phyloP scores from a whole-genome alignment of 257 asterid species.

The Forsythia viridissima region DNA sequence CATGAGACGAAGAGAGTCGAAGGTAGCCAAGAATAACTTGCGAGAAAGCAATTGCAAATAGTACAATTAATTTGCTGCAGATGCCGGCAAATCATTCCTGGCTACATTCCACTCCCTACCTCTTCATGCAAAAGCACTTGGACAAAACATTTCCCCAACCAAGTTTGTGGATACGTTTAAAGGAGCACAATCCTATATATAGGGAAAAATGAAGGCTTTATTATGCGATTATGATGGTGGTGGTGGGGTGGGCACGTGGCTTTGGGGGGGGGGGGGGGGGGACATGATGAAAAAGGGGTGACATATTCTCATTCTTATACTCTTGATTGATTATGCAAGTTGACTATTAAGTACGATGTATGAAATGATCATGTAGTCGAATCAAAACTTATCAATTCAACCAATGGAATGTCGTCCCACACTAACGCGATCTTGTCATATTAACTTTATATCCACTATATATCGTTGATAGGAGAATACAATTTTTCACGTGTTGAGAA shows the following conservation, averaged over 20 bases:
- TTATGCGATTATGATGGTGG: not conserved
- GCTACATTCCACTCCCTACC: slow-evolving; percentile 19
- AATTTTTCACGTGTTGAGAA: not conserved
- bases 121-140: slow-evolving; percentile 20
- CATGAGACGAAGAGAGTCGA: not conserved
- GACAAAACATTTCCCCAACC: not conserved
- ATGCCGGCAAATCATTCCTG: slow-evolving; percentile 32
- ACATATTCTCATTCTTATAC: slow-evolving; percentile 3
- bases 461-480: not conserved
- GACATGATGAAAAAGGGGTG: not conserved
- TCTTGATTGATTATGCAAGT: not conserved
- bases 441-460: not conserved
- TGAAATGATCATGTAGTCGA: not conserved
- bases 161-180: not conserved
- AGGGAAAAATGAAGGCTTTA: not conserved
- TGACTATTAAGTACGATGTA: too few species aligned
- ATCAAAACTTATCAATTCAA: not conserved
- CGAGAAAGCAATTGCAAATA: not conserved
- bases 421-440: not conserved
- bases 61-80: too few species aligned
- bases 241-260: not conserved
- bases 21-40: not conserved
- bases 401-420: not conserved
- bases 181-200: not conserved
- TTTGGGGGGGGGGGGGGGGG: not conserved